Percentiles rank a stretch among this genome's conserved stretches.
Evolutionary conservation across 1,139 yeast genomes (phyloP).

Genomic region (Zhuliangozyma parablackwelliae): DNA sequence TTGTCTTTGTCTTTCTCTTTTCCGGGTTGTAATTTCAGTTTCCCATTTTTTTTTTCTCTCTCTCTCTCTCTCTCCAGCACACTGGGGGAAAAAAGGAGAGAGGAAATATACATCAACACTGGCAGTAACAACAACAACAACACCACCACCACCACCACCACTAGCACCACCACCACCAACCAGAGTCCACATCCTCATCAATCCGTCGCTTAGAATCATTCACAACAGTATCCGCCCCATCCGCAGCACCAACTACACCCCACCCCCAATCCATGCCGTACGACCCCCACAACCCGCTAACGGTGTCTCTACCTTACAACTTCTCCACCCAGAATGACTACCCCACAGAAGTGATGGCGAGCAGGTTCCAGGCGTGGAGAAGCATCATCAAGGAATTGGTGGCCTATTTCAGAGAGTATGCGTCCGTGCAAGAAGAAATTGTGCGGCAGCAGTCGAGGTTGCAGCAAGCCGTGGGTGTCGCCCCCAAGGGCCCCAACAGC

Average conservation of each 20-base stretch:
- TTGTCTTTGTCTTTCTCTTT: no score
- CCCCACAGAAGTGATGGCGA: conserved; percentile 85
- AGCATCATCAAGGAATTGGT: conserved; percentile 69
- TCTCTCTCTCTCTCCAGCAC: no score
- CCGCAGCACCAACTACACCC: not conserved
- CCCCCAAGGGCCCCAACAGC: conserved; percentile 14
- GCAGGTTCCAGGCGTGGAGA: conserved; percentile 84
- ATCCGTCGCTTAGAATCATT: no score
- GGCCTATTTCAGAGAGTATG: conserved; percentile 72
- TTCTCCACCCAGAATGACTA: conserved; percentile 31
- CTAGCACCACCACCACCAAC: not conserved
- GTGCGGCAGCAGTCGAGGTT: conserved; percentile 78
- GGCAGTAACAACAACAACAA: not conserved
- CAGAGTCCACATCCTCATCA: not conserved
- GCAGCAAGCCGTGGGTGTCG: conserved; percentile 64
- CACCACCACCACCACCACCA: not conserved
- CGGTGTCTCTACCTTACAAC: conserved; percentile 35
- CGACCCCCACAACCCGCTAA: conserved; percentile 28
- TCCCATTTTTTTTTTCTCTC: no score
- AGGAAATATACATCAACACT: not conserved
- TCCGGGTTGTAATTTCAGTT: no score
- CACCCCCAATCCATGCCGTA: conserved; percentile 7
- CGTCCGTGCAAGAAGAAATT: conserved; percentile 81
- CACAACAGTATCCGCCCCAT: not conserved
- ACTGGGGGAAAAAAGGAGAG: no score